Evolutionary conservation across 306 rosid species (phyloP), one percentile per base, ranked within the genome.

Genomic region (Potentilla sterilis): DNA sequence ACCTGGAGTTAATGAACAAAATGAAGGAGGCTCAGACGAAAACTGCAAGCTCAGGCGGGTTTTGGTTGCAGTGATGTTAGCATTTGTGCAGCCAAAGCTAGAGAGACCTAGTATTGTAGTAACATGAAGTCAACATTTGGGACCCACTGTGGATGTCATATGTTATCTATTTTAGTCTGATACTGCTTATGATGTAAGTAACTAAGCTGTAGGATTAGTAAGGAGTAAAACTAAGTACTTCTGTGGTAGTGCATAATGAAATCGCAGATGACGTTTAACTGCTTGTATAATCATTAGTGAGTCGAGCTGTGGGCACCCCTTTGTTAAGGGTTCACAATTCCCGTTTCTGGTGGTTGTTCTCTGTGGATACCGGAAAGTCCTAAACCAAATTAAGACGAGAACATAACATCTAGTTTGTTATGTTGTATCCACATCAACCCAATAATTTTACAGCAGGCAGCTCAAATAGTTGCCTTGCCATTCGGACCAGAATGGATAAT

Each of bases 21-120:
- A 69, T 46, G 73, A 37, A 32, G 21, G 87, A 77, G 68, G 77
- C 49, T 77, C 82, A 70, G 72, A 59, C 62, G 58, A 78, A 66
- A 59, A 76, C 67, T 34, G 64, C 55, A 61, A 52, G 72, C 72
- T 69, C 82, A 21, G 70, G 68, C 22, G 72, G 78, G 71, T 73
- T 85, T 48, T 59, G 81, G 76, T 84, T 76, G 79, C 78, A 61
- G 67, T 70, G 79, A 81, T 38, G 73, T 52, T 59, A 24, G 44
- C 46, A 46, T 28, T 2, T 74, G 55, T 24, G 43, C 13, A 24
- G 55, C 9, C 28, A 41, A 73, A 5, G 28, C 49, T 65, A 65
- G 69, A 22, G 49, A 35, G 67, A 14, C 52, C 4, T 22, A 35
- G 55, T 22, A 68, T 22, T 11, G 21, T 22, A 12, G 54, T 14